Percentiles rank a stretch among this genome's conserved stretches.
Evolutionary conservation across 169 alveolate genomes (phyloP).

Genomic region (Haemoproteus tartakovskyi): DNA sequence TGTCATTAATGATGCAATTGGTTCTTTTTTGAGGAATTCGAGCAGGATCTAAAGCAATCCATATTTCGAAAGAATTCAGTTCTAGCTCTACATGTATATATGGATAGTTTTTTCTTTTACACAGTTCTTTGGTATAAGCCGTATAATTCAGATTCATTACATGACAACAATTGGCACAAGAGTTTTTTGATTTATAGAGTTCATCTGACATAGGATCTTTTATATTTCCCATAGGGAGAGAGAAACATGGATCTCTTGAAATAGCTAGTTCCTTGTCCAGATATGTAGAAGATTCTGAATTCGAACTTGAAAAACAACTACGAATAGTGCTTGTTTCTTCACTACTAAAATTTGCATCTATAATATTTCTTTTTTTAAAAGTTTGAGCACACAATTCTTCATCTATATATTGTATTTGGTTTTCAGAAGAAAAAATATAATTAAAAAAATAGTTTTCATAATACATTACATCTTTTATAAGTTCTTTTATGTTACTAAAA

Average conservation of each 20-base stretch:
- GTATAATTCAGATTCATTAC: slow-evolving; percentile 25
- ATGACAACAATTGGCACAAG: slow-evolving; percentile 19
- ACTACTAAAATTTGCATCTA: no score
- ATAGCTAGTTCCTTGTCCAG: no score
- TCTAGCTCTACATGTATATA: slow-evolving; percentile 61
- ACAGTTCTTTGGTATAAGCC: slow-evolving; percentile 51
- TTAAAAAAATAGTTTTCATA: slow-evolving; percentile 59
- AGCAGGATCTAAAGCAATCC: slow-evolving; percentile 58
- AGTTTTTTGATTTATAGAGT: no score
- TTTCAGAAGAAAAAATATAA: slow-evolving; percentile 27
- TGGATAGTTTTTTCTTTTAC: slow-evolving; percentile 26
- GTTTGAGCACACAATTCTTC: not conserved
- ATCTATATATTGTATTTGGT: slow-evolving; percentile 4
- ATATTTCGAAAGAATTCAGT: slow-evolving; percentile 39
- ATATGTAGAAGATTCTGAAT: no score
- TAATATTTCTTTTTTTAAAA: no score
- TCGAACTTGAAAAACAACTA: no score
- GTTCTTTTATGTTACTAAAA: no score
- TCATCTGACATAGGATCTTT: no score
- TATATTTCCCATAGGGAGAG: no score
- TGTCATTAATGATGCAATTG: not conserved
- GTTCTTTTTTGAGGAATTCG: slow-evolving; percentile 54
- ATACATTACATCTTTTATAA: slow-evolving; percentile 35
- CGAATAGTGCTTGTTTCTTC: no score
- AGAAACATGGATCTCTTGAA: no score